Evolutionary conservation across 805 yeast species (phyloP).

Genomic region (Hagleromyces aurorensis): DNA sequence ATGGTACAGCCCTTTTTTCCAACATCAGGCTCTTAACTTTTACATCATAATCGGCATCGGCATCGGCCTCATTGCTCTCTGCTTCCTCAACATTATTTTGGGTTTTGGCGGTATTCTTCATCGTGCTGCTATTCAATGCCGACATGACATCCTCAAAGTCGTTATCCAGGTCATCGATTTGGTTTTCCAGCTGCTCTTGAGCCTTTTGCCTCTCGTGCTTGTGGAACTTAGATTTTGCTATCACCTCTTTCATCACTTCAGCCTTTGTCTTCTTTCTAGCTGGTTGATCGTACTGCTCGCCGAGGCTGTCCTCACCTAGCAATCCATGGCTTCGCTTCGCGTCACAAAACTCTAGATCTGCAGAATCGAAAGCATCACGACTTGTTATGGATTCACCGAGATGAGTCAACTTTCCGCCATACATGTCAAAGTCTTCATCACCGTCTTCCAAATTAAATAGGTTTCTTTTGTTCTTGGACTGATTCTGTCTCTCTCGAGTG

Average conservation of each 20-base stretch:
- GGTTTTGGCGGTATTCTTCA: conserved; percentile 10
- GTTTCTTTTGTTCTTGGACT: conserved; percentile 45
- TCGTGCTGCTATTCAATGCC: conserved; percentile 37
- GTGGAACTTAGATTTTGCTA: conserved; percentile 72
- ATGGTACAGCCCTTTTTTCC: conserved; percentile 72
- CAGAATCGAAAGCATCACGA: conserved; percentile 48
- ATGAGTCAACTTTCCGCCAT: conserved; percentile 56
- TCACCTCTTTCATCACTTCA: conserved; percentile 79
- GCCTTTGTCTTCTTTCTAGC: conserved; percentile 67
- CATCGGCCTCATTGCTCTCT: conserved; percentile 33
- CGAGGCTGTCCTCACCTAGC: conserved; percentile 36
- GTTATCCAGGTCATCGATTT: conserved; percentile 62
- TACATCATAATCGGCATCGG: conserved; percentile 49
- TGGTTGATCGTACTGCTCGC: conserved; percentile 32
- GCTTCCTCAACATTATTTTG: conserved; percentile 13
- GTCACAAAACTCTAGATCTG: conserved; percentile 34
- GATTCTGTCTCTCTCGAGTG: conserved; percentile 73
- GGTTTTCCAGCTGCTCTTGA: conserved; percentile 50
- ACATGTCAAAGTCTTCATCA: conserved; percentile 35
- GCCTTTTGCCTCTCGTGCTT: conserved; percentile 67
- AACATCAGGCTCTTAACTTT: conserved; percentile 58
- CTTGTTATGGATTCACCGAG: conserved; percentile 60
- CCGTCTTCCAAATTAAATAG: conserved; percentile 72
- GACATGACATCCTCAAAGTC: conserved; percentile 63
- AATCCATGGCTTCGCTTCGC: conserved; percentile 26